Percentiles rank a stretch among this genome's conserved stretches.
Conservation (phyloP, 352 stramenopile genomes). For the Halophytophthora polymorphica region DNA sequence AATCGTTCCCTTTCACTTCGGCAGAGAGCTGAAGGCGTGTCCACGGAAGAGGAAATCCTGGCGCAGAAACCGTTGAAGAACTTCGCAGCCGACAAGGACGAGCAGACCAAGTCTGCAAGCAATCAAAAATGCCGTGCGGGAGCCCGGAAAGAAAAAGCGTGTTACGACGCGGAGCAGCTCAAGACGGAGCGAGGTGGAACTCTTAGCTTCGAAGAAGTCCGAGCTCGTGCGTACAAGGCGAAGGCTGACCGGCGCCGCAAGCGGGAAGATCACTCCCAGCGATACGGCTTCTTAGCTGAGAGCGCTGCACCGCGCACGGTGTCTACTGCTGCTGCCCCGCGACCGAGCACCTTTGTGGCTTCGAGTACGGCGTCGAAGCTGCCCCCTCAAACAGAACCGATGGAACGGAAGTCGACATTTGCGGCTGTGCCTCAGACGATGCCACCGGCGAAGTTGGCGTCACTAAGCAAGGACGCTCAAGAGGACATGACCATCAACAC, state of each 20-base stretch:
- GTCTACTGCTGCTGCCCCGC: background rate
- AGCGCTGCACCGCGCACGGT: constrained; percentile 14
- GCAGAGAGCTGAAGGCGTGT: constrained; percentile 62
- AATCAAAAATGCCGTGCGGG: constrained; percentile 17
- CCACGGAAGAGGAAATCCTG: constrained; percentile 77
- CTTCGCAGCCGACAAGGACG: constrained; percentile 37
- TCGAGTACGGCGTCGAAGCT: constrained; percentile 2
- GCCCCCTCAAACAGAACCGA: constrained; percentile 6
- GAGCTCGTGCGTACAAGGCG: constrained; percentile 34
- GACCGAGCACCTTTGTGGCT: background rate
- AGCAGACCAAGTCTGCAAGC: constrained; percentile 4
- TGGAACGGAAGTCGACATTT: constrained; percentile 8
- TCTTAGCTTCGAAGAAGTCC: constrained; percentile 81
- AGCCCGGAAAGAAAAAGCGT: constrained; percentile 17
- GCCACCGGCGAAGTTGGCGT: constrained; percentile 11
- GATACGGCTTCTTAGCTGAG: constrained; percentile 22
- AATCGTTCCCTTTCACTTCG: constrained; percentile 63
- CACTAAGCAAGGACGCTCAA: constrained; percentile 41
- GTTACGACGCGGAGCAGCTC: constrained; percentile 44
- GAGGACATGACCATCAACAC: constrained; percentile 90
- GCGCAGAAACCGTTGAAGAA: constrained; percentile 78
- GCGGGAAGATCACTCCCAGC: constrained; percentile 13
- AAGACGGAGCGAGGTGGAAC: constrained; percentile 40
- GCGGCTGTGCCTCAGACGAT: background rate
- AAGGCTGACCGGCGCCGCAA: constrained; percentile 10